phyloP scores from a whole-genome alignment of 257 asterid genomes.

The Scutellaria baicalensis region DNA sequence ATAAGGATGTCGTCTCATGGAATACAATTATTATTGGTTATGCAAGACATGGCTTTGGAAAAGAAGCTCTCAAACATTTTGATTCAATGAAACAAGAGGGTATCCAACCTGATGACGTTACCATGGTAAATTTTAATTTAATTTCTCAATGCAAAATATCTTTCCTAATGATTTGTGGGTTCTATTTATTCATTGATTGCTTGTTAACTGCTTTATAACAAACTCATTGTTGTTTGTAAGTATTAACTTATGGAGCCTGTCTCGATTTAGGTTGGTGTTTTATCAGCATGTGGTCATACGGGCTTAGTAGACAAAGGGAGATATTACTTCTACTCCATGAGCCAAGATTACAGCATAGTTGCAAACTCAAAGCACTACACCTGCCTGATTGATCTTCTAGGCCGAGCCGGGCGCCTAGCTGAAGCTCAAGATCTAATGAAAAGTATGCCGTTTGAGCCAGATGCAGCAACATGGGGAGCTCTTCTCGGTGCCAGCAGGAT shows the following conservation, averaged over 20 bases:
- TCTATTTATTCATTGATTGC: background rate
- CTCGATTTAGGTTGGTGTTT: slow-evolving; percentile 59
- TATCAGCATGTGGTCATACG: slow-evolving; percentile 83
- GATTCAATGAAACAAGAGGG: slow-evolving; percentile 49
- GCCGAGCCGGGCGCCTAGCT: slow-evolving; percentile 81
- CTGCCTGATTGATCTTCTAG: slow-evolving; percentile 87
- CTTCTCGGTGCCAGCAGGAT: slow-evolving; percentile 96
- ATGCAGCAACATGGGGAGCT: slow-evolving; percentile 98
- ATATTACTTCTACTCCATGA: slow-evolving; percentile 66
- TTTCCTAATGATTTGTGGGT: background rate
- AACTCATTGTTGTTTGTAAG: background rate
- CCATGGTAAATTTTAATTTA: slow-evolving; percentile 54
- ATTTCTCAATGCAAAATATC: background rate
- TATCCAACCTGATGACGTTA: slow-evolving; percentile 71
- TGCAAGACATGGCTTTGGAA: slow-evolving; percentile 88
- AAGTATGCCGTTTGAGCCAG: slow-evolving; percentile 80
- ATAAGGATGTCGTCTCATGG: slow-evolving; percentile 85
- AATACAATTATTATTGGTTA: slow-evolving; percentile 83
- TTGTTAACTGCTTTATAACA: background rate
- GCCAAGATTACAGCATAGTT: slow-evolving; percentile 53
- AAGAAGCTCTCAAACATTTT: slow-evolving; percentile 60
- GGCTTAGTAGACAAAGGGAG: slow-evolving; percentile 79
- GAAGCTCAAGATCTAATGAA: slow-evolving; percentile 74
- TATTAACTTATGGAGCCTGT: slow-evolving; percentile 1
- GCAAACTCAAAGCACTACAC: slow-evolving; percentile 80